Evolutionary conservation across 441 rosid genomes (phyloP).

Genomic region (Erodium texanum): DNA sequence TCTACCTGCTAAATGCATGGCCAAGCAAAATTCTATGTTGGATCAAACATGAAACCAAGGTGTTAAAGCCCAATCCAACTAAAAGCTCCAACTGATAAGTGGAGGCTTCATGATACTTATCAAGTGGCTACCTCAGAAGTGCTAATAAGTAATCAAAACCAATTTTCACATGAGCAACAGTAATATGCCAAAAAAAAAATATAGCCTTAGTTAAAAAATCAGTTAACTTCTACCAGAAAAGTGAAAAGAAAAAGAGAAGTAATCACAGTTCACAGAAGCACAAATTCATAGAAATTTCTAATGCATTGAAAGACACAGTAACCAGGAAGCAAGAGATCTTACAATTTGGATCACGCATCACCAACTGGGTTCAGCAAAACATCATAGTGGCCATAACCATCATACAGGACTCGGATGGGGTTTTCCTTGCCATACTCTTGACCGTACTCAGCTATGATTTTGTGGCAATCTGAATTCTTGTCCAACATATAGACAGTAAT

Average conservation of each 20-base stretch:
- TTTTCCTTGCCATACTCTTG: slow-evolving; percentile 46
- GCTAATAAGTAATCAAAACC: not conserved
- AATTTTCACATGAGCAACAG: not conserved
- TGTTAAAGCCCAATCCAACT: too few relatives aligned
- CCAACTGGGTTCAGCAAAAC: slow-evolving; percentile 27
- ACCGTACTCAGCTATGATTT: slow-evolving; percentile 56
- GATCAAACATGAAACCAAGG: too few relatives aligned
- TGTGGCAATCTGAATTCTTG: slow-evolving; percentile 29
- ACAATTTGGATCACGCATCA: slow-evolving; percentile 29
- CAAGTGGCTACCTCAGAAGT: too few relatives aligned
- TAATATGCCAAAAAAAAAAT: not conserved
- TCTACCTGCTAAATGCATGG: not conserved
- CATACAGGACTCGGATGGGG: slow-evolving; percentile 50
- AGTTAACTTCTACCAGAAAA: not conserved
- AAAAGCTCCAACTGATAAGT: too few relatives aligned
- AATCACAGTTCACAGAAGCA: not conserved
- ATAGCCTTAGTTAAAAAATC: not conserved
- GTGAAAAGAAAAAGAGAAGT: not conserved
- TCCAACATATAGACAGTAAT: slow-evolving; percentile 52
- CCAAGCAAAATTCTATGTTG: not conserved
- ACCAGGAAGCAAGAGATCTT: slow-evolving; percentile 25
- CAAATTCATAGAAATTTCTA: not conserved
- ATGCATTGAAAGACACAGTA: not conserved
- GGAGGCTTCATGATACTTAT: too few relatives aligned
- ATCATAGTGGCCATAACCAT: slow-evolving; percentile 61